Conservation (phyloP, 176 grass and related monocot genomes). For the Carex cristatella region DNA sequence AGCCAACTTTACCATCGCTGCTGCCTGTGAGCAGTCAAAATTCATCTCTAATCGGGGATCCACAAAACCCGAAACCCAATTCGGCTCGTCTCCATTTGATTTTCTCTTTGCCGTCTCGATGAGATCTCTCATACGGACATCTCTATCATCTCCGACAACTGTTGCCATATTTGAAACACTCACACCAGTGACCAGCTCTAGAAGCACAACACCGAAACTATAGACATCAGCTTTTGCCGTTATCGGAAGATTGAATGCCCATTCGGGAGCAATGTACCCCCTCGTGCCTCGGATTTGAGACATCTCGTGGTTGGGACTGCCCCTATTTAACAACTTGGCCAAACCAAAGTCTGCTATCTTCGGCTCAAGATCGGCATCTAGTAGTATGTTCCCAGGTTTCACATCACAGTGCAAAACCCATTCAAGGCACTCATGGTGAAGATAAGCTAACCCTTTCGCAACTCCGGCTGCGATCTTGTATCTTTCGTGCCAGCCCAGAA, state of each 20-base stretch:
- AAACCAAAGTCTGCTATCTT: slow-evolving; percentile 46
- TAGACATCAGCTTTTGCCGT: slow-evolving; percentile 64
- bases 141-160: background rate
- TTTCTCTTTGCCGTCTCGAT: slow-evolving; percentile 19
- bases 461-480: slow-evolving; percentile 37
- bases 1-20: slow-evolving; percentile 43
- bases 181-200: slow-evolving; percentile 49
- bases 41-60: slow-evolving; percentile 41
- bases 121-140: background rate
- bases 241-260: slow-evolving; percentile 29
- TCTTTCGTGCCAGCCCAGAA: slow-evolving; percentile 33
- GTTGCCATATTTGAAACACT: slow-evolving; percentile 35
- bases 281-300: slow-evolving; percentile 31
- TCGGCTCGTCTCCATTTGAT: slow-evolving; percentile 36
- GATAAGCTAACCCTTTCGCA: slow-evolving; percentile 35
- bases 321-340: slow-evolving; percentile 30
- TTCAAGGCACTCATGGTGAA: slow-evolving; percentile 51
- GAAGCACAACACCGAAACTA: slow-evolving; percentile 56
- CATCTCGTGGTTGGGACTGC: background rate
- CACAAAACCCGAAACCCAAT: slow-evolving; percentile 40
- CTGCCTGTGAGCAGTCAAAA: slow-evolving; percentile 52
- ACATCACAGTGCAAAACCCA: slow-evolving; percentile 60
- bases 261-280: slow-evolving; percentile 40
- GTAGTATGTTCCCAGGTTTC: slow-evolving; percentile 52
- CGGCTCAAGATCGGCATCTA: slow-evolving; percentile 34